A percentile compares a stretch with the other conserved stretches of the same genome.
These are phyloP conservation scores for Meira nashicola DNA, from an alignment of 1,284 basidiomycete genomes.

Conservation along the genomic window DNA sequence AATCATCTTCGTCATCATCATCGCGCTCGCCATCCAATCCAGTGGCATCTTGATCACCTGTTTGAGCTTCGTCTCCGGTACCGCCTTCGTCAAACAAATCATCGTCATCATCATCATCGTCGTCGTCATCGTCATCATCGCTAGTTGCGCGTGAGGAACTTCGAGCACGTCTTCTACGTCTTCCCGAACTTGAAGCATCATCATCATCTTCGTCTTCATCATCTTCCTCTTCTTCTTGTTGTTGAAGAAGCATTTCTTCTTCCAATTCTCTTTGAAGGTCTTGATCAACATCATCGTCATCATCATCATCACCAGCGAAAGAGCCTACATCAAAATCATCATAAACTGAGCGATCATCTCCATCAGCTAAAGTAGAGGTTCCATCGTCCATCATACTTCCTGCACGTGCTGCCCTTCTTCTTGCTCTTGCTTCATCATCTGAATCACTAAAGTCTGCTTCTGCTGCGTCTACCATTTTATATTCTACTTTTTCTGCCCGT, in stretches of 20 bases:
- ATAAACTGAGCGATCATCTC: conserved; percentile 57
- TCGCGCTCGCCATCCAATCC: conserved; percentile 63
- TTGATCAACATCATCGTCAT: conserved; percentile 62
- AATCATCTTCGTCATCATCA: conserved; percentile 68
- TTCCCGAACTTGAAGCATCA: not conserved
- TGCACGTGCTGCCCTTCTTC: not conserved
- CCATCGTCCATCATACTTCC: conserved; percentile 54
- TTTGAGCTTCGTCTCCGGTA: conserved; percentile 42
- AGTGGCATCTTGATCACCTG: conserved; percentile 33
- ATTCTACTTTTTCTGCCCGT: conserved; percentile 66
- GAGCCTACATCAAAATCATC: conserved; percentile 17
- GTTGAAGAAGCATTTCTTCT: conserved; percentile 54
- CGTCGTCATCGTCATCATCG: conserved; percentile 42
- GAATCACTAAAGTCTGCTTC: conserved; percentile 43
- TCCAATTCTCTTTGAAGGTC: conserved; percentile 55
- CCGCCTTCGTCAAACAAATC: conserved; percentile 29
- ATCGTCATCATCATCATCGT: conserved; percentile 37
- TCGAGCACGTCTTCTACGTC: conserved; percentile 11
- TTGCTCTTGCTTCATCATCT: conserved; percentile 17
- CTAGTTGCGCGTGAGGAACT: conserved; percentile 36
- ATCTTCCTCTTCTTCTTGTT: conserved; percentile 62
- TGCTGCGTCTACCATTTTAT: conserved; percentile 30
- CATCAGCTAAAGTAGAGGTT: conserved; percentile 39
- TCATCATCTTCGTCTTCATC: conserved; percentile 51
- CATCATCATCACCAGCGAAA: conserved; percentile 54